Evolutionary conservation across 129 eudicot genomes (phyloP), one percentile per base, ranked within the genome.

Genomic region (Arctium minus): DNA sequence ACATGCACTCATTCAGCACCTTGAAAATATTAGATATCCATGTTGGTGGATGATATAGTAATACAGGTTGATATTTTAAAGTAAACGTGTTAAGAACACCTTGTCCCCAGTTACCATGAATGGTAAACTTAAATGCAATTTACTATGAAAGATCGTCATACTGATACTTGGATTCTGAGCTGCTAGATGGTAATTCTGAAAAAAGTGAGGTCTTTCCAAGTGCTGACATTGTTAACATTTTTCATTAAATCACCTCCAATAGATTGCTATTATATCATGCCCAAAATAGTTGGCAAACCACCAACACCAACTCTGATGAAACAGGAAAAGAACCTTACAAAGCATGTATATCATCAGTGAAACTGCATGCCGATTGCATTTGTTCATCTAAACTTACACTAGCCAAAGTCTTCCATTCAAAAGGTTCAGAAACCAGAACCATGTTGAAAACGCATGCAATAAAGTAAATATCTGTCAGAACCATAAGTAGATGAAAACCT

Each of bases 391-490:
- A 44, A 44, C 70, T 0, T 56, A 62, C 62, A 13, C 33, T 40
- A 81, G 32, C 79, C 85, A 56, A 73, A 74, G n/a, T 62, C 79
- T 9, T 73, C 27, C 32, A n/a, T 30, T 60, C 37, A 27, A 36
- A 10, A 27, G 37, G 72, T 13, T 37, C 1, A 30, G 42, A 37
- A 72, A 75, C 38, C 72, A 9, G 56, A 87, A 37, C 42, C 33
- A 62, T 73, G 76, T 80, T 70, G 44, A 74, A 65, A 29, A 44
- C 0, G 74, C 46, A 70, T 39, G 79, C 36, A 67, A 71, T 48
- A 36, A 72, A 60, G 74, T 70, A 56, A 69, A 74, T 44, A 67
- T 56, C 53, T 86, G 73, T 74, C 42, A 68, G 40, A 46, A 74
- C 38, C 27, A 56, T 39, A 8, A 39, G 42, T 31, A 27, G 79